These are phyloP conservation scores for Antrodiella citrinella DNA, from an alignment of 768 basidiomycete genomes.

Conservation along the genomic window DNA sequence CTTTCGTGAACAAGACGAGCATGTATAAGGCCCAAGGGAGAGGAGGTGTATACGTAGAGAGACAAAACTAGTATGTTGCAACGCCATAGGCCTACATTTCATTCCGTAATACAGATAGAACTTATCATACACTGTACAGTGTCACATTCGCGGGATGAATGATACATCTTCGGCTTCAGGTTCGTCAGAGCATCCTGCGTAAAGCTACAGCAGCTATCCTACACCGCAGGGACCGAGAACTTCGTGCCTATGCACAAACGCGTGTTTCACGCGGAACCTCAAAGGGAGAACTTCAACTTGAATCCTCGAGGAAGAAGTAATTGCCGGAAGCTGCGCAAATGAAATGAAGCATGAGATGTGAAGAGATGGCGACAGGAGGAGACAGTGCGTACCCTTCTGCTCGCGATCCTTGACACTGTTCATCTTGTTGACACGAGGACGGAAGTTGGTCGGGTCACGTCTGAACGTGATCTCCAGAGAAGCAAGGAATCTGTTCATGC, in stretches of 20 bases:
- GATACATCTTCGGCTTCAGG: too few relatives aligned
- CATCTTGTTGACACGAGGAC: conserved; percentile 81
- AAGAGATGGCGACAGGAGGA: not conserved
- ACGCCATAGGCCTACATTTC: too few relatives aligned
- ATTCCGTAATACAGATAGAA: too few relatives aligned
- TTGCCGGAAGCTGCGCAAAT: conserved; percentile 18
- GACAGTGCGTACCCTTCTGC: conserved; percentile 57
- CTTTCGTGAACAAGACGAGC: too few relatives aligned
- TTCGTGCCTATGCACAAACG: not conserved
- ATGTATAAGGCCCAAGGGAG: too few relatives aligned
- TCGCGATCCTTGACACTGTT: conserved; percentile 83
- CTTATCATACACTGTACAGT: too few relatives aligned
- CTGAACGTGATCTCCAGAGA: conserved; percentile 97
- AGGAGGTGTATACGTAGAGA: too few relatives aligned
- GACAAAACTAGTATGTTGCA: too few relatives aligned
- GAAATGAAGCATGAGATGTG: not conserved
- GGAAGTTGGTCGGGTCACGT: conserved; percentile 92
- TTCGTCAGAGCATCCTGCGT: not conserved
- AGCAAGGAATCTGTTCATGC: conserved; percentile 97
- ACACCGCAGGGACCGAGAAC: conserved; percentile 13
- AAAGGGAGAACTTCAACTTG: conserved; percentile 27
- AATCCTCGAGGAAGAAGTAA: conserved; percentile 92
- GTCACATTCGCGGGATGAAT: too few relatives aligned
- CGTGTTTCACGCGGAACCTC: not conserved
- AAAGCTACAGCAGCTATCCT: conserved; percentile 7